A percentile compares a stretch with the other conserved stretches of the same genome.
These are phyloP conservation scores for Mycena epipterygia DNA, from an alignment of 768 basidiomycete genomes.

Conservation along the genomic window DNA sequence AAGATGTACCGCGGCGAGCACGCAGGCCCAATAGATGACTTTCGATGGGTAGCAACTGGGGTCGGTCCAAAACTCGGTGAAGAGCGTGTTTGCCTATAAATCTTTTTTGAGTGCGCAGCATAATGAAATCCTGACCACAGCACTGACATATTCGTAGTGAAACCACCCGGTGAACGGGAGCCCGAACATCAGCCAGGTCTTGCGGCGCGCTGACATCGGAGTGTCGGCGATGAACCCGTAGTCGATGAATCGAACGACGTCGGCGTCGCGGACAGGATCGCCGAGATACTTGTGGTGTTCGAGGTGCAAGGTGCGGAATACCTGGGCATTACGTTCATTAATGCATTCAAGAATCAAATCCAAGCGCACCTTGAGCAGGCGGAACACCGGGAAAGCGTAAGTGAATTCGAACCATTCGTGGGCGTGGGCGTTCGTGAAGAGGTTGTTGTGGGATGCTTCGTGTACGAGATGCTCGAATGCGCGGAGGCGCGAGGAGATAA, in stretches of 20 bases:
- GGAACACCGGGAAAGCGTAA: conserved; percentile 21
- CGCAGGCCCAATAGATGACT: conserved; percentile 9
- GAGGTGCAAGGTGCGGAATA: conserved; percentile 21
- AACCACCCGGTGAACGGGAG: conserved; percentile 18
- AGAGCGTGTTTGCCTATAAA: conserved; percentile 18
- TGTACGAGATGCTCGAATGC: conserved; percentile 21
- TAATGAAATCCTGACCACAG: no score
- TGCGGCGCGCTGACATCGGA: conserved; percentile 7
- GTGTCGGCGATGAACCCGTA: conserved; percentile 20
- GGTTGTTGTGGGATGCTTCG: conserved; percentile 22
- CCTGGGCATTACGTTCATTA: neutral
- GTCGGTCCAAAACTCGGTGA: conserved; percentile 18
- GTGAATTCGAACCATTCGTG: conserved; percentile 24
- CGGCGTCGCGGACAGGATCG: conserved; percentile 18
- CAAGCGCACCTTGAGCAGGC: conserved; percentile 15
- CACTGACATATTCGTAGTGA: conserved; percentile 12
- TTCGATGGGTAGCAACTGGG: conserved; percentile 18
- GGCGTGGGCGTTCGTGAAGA: conserved; percentile 4
- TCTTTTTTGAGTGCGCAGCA: no score
- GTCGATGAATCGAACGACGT: conserved; percentile 19
- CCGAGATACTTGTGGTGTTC: conserved; percentile 24
- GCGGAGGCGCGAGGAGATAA: conserved; percentile 13
- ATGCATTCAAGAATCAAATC: neutral
- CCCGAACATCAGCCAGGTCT: conserved; percentile 22
- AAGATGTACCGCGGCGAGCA: neutral